These are phyloP conservation scores for Magnolia changhungtana DNA, from an alignment of 164 flowering plant species.

Conservation along the genomic window DNA sequence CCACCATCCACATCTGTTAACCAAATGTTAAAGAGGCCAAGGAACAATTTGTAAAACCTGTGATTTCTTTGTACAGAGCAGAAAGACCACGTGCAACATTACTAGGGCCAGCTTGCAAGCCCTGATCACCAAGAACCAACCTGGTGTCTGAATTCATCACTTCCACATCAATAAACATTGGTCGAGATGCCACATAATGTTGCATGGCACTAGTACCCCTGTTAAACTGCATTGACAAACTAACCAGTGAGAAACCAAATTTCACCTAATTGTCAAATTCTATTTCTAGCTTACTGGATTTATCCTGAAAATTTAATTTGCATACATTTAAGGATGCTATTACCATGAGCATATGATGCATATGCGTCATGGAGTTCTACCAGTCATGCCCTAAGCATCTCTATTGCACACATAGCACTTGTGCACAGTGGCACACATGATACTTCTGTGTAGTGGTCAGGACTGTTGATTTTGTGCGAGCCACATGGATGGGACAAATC, in stretches of 20 bases:
- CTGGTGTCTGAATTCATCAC: conserved; percentile 88
- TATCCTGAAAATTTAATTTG: too few relatives aligned
- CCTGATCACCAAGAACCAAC: conserved; percentile 90
- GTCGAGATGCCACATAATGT: conserved; percentile 96
- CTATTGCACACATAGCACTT: too few relatives aligned
- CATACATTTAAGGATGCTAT: too few relatives aligned
- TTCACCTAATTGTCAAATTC: background rate
- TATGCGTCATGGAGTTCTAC: too few relatives aligned
- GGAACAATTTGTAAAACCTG: conserved; percentile 49
- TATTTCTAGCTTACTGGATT: too few relatives aligned
- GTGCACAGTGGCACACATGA: too few relatives aligned
- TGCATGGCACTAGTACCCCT: conserved; percentile 99
- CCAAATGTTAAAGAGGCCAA: background rate
- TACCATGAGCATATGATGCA: too few relatives aligned
- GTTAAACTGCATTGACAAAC: conserved; percentile 65
- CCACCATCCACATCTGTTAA: too few relatives aligned
- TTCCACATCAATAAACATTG: conserved; percentile 97
- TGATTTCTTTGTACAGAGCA: conserved; percentile 87
- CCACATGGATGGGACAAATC: too few relatives aligned
- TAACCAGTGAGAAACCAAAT: conserved; percentile 4
- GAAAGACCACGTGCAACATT: conserved; percentile 91
- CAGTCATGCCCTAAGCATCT: too few relatives aligned
- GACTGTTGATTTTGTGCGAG: too few relatives aligned
- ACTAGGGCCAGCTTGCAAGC: conserved; percentile 71
- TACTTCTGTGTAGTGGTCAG: too few relatives aligned